phyloP scores from a whole-genome alignment of 139 green algal genomes.

The Coelastrella sp. region DNA sequence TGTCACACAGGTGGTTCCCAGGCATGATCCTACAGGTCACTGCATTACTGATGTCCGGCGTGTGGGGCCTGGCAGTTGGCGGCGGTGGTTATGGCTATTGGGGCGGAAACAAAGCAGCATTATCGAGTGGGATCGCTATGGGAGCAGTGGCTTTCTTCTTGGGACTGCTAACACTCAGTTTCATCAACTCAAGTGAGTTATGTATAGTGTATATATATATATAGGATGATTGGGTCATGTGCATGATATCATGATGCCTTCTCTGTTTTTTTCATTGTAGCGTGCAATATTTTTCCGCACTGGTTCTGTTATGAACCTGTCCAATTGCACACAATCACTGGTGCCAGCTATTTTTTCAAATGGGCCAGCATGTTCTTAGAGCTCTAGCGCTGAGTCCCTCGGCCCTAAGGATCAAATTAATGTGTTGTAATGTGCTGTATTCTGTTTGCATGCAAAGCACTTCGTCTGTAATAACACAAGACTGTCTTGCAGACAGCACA shows the following conservation, averaged over 20 bases:
- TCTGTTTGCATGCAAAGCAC: too few relatives aligned
- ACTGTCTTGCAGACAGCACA: too few relatives aligned
- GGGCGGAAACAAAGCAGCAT: neutral
- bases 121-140: slow-evolving; percentile 21
- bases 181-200: slow-evolving; percentile 38
- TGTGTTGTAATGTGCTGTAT: too few relatives aligned
- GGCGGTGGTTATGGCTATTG: neutral
- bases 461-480: too few relatives aligned
- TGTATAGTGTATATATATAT: neutral
- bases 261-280: too few relatives aligned
- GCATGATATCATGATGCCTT: neutral
- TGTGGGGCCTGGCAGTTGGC: slow-evolving; percentile 29
- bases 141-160: slow-evolving; percentile 41
- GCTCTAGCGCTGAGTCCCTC: too few relatives aligned
- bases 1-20: slow-evolving; percentile 35
- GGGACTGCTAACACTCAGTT: slow-evolving; percentile 11
- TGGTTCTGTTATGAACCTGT: too few relatives aligned
- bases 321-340: too few relatives aligned
- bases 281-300: too few relatives aligned
- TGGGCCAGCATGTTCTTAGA: too few relatives aligned
- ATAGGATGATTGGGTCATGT: neutral
- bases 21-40: slow-evolving; percentile 40
- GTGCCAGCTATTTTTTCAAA: too few relatives aligned
- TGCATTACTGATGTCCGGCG: neutral
- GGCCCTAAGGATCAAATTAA: too few relatives aligned